phyloP scores from a whole-genome alignment of 345 rosid genomes.

The Raphanus raphanistrum region DNA sequence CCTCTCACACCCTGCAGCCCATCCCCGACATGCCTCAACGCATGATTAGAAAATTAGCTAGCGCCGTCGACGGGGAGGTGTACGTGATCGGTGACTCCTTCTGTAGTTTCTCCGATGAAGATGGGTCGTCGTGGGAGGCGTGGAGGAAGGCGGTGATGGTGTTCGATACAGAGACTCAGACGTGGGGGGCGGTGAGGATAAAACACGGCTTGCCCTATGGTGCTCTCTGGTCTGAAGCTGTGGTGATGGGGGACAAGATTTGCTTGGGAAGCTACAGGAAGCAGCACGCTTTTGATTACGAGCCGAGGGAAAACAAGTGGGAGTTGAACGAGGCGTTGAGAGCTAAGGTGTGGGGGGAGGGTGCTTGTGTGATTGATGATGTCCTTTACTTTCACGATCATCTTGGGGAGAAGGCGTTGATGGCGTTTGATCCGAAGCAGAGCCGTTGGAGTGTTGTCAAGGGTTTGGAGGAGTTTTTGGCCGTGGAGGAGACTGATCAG shows the following conservation, averaged over 20 bases:
- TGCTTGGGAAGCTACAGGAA: too few species aligned
- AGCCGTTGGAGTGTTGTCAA: not conserved
- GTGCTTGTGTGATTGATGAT: not conserved
- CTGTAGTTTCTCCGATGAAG: not conserved
- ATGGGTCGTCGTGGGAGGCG: not conserved
- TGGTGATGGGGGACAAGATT: too few species aligned
- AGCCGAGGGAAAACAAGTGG: too few species aligned
- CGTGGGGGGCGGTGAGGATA: too few species aligned
- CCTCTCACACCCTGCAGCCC: not conserved
- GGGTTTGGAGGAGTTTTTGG: not conserved
- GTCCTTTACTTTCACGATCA: not conserved
- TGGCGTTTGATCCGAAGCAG: not conserved
- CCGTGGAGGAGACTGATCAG: not conserved
- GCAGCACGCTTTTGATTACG: too few species aligned
- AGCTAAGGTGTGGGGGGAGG: too few species aligned
- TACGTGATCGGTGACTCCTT: not conserved
- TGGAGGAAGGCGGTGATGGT: not conserved
- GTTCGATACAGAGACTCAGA: too few species aligned
- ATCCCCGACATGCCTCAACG: not conserved
- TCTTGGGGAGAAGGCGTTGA: not conserved
- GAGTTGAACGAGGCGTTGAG: too few species aligned
- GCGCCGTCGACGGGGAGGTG: not conserved
- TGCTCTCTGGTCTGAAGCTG: too few species aligned
- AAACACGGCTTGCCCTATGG: too few species aligned
- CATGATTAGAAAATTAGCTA: not conserved